These are phyloP conservation scores for Apophysomyces variabilis DNA, from an alignment of 371 early-diverging fungal genomes.

Conservation along the genomic window DNA sequence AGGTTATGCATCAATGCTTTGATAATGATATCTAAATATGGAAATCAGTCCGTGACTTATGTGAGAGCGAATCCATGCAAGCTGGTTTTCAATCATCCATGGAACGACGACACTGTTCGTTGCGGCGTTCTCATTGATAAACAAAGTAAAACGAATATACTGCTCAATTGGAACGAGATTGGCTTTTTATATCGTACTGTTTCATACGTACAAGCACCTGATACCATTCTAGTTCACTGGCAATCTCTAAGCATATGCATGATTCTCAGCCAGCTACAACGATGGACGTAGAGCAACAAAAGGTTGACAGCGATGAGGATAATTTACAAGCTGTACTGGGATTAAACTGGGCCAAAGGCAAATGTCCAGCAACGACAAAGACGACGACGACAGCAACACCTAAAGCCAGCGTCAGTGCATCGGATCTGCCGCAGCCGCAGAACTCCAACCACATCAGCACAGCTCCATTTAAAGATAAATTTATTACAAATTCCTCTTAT, in stretches of 20 bases:
- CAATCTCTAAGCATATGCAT: background rate
- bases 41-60: background rate
- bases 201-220: background rate
- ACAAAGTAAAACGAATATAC: background rate
- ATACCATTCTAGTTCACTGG: background rate
- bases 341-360: background rate
- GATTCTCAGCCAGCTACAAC: background rate
- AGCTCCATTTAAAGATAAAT: conserved; percentile 51
- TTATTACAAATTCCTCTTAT: conserved; percentile 54
- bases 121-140: background rate
- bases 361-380: conserved; percentile 6
- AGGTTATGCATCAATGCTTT: no score
- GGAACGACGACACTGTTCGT: conserved; percentile 1
- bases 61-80: background rate
- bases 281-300: background rate
- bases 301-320: background rate
- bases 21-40: background rate
- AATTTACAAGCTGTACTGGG: background rate
- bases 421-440: conserved; percentile 51
- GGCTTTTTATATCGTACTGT: background rate
- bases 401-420: conserved; percentile 7
- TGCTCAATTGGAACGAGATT: background rate
- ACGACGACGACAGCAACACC: conserved; percentile 7
- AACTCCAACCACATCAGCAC: conserved; percentile 51
- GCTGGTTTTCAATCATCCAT: background rate